Evolutionary conservation across 768 basidiomycete species (phyloP).

Genomic region (Cubamyces lactineus): DNA sequence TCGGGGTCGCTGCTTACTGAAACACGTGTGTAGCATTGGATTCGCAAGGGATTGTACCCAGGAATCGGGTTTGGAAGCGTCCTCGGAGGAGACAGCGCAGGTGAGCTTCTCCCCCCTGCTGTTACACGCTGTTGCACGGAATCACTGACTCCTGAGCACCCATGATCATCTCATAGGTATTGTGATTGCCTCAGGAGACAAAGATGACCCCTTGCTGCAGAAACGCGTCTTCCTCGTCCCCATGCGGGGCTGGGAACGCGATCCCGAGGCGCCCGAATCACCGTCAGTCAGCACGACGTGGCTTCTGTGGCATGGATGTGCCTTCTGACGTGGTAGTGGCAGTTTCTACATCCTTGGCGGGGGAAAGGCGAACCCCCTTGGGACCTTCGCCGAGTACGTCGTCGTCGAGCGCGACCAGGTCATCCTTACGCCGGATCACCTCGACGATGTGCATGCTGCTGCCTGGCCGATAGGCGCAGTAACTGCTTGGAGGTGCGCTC

Average conservation of each 20-base stretch:
- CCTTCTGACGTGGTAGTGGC: background rate
- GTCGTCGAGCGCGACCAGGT: constrained; percentile 73
- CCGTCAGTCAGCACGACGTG: constrained; percentile 45
- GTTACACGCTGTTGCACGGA: background rate
- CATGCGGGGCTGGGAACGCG: constrained; percentile 72
- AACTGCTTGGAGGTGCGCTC: constrained; percentile 79
- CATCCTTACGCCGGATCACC: constrained; percentile 64
- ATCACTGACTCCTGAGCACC: too few species aligned
- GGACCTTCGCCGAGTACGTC: constrained; percentile 79
- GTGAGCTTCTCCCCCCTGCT: constrained; percentile 39
- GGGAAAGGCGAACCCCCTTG: constrained; percentile 52
- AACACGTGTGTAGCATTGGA: constrained; percentile 60
- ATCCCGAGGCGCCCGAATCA: constrained; percentile 67
- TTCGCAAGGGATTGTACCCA: constrained; percentile 70
- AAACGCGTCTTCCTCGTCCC: constrained; percentile 78
- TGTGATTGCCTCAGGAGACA: constrained; percentile 59
- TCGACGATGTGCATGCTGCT: constrained; percentile 67
- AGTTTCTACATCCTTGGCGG: constrained; percentile 76
- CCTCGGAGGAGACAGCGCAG: constrained; percentile 77
- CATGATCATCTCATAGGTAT: constrained; percentile 46
- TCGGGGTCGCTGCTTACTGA: background rate
- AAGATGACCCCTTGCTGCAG: constrained; percentile 57
- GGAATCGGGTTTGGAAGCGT: constrained; percentile 59
- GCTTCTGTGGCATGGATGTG: background rate
- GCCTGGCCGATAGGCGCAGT: constrained; percentile 80